phyloP scores from a whole-genome alignment of 495 filamentous ascomycete species.

The Lasiosphaeriaceae sp. region DNA sequence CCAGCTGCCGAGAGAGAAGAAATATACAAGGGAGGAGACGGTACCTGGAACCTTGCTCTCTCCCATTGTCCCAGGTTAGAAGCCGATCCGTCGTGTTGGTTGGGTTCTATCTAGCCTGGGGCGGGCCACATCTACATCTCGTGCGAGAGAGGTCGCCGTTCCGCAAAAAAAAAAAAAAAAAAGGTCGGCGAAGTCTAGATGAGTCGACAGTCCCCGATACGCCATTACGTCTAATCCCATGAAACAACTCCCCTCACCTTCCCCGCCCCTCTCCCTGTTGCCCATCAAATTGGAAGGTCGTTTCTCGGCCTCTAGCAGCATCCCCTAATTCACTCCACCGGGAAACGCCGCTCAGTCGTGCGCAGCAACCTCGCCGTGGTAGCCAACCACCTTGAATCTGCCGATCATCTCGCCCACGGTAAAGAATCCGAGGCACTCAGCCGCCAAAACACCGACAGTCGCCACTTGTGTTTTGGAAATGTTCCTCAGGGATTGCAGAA shows the following conservation, averaged over 20 bases:
- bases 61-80: too few species aligned
- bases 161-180: not conserved
- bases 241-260: not conserved
- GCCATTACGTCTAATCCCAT: slow-evolving; percentile 1
- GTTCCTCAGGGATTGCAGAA: slow-evolving; percentile 64
- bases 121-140: not conserved
- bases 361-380: slow-evolving; percentile 64
- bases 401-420: slow-evolving; percentile 96
- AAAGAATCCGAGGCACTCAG: slow-evolving; percentile 95
- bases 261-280: not conserved
- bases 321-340: not conserved
- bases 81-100: too few species aligned
- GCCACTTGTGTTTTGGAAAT: slow-evolving; percentile 63
- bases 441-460: slow-evolving; percentile 67
- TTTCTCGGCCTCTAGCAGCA: not conserved
- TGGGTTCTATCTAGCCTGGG: not conserved
- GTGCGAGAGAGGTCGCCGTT: not conserved
- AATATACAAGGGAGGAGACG: slow-evolving; percentile 13
- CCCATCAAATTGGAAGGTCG: not conserved
- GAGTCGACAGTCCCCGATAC: not conserved
- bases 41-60: slow-evolving; percentile 4
- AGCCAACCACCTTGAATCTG: slow-evolving; percentile 88
- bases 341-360: slow-evolving; percentile 48
- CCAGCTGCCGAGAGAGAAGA: not conserved
- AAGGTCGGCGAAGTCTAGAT: not conserved